Percentiles rank a stretch among this genome's conserved stretches.
phyloP scores from a whole-genome alignment of 169 alveolate species.

The Theileria annulata region DNA sequence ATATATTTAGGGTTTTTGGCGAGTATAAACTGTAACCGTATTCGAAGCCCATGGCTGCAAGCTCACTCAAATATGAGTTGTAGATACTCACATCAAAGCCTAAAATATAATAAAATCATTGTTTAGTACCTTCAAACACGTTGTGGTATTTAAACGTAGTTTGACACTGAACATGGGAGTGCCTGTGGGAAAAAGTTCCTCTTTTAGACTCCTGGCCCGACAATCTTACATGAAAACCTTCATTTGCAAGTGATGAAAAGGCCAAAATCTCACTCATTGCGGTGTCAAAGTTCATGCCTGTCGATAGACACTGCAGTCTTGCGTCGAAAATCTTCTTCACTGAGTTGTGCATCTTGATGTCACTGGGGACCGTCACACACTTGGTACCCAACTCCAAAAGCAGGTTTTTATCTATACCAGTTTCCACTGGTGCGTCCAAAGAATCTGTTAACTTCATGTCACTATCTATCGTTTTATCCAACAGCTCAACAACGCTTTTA shows the following conservation, averaged over 20 bases:
- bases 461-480: not conserved
- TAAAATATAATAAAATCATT: slow-evolving; percentile 43
- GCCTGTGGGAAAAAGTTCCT: slow-evolving; percentile 96
- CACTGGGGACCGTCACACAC: slow-evolving; percentile 83
- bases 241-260: slow-evolving; percentile 88
- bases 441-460: not conserved
- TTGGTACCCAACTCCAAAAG: slow-evolving; percentile 83
- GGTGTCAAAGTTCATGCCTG: slow-evolving; percentile 84
- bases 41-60: slow-evolving; percentile 92
- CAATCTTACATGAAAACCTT: slow-evolving; percentile 90
- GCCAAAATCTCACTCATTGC: slow-evolving; percentile 93
- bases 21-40: slow-evolving; percentile 90
- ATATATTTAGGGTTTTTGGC: slow-evolving; percentile 86
- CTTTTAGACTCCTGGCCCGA: slow-evolving; percentile 95
- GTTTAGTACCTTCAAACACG: slow-evolving; percentile 9
- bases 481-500: not conserved
- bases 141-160: slow-evolving; percentile 69
- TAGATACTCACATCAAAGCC: slow-evolving; percentile 71
- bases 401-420: slow-evolving; percentile 75
- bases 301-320: slow-evolving; percentile 77
- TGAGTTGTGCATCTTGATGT: slow-evolving; percentile 87
- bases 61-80: slow-evolving; percentile 90
- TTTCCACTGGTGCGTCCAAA: slow-evolving; percentile 15
- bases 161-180: slow-evolving; percentile 90
- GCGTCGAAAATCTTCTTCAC: slow-evolving; percentile 85